Evolutionary conservation across 352 stramenopile genomes (phyloP), one percentile per base, ranked within the genome.

Genomic region (Phytophthora palmivora): DNA sequence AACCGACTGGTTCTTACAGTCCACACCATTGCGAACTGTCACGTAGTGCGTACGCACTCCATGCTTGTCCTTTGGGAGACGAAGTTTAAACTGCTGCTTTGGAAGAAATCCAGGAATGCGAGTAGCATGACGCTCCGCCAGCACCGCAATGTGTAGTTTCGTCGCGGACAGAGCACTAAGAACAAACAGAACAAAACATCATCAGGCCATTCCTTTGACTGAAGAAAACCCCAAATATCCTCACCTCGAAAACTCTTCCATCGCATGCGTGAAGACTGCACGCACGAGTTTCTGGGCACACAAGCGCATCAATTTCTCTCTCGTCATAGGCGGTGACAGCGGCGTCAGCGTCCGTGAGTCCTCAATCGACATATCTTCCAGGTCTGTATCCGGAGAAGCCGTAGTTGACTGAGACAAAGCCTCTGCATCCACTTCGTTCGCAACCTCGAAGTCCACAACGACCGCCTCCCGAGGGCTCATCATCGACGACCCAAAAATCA

Each of bases 231-330:
- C 15, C 38, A 18, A 37, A 2, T 24, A 22, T 22, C 33, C 42
- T 58, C 37, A 82, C 76, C 70, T 83, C 11, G 71, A 66, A 43
- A 83, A 79, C 9, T 74, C 33, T 18, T 74, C 54, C 54, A 71
- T 64, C 1, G 50, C 63, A 52, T 74, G 62, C 3, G 62, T 57
- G 11, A 88, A 72, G 6, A 92, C 46, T 30, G 56, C 57, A 44
- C 80, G 80, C 24, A 92, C 72, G 49, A 88, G 68, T 50, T 92
- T 92, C 56, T 92, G 80, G 4, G 70, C 58, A n/a, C 80, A 90
- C 21, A 92, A 56, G 0, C 55, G 68, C 22, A 65, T 41, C 22
- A 82, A 16, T 48, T 78, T 80, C 33, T 78, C 64, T 48, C 57
- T 77, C 5, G 59, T 15, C 50, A 68, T 62, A 4, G 36, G 32